Evolutionary conservation across 2,329 filamentous ascomycete species (phyloP), one percentile per base, ranked within the genome.

Genomic region (Botrytis pseudocinerea): DNA sequence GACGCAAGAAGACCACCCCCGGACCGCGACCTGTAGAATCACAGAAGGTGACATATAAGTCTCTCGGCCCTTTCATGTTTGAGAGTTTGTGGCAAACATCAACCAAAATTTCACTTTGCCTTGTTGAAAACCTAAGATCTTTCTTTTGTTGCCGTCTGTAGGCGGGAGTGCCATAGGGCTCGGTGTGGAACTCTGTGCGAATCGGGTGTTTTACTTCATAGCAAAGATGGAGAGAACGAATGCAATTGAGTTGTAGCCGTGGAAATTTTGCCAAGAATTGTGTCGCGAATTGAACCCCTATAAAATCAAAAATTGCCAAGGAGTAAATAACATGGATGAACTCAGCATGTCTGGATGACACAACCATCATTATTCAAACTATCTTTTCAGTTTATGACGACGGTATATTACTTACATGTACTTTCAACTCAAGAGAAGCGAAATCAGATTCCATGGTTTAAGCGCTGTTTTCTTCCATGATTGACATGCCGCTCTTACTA

Each of bases 161-260:
- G 2, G 6, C 51, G 14, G 12, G 51, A 6, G 25, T 8, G n/a
- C 6, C 12, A 6, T 54, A 7, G 51, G 51, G n/a, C n/a, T 18
- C 51, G 2, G 1, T 16, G 51, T 54, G n/a, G 16, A 44, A 44
- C 14, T 2, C 14, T 28, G 10, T 28, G 51, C 8, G 6, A 46
- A 54, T 0, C 2, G 25, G n/a, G n/a, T 54, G n/a, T 14, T 16
- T 2, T 54, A 54, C 1, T 1, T n/a, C 1, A 2, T 28, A 25
- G 2, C 12, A 54, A 28, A 54, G 3, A 4, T 14, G 51, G 51
- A 54, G 51, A 28, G 12, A 18, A 1, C n/a, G n/a, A 54, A 54
- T n/a, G 2, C n/a, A 2, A 18, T 18, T 4, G 16, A 28, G 14
- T 18, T 28, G 25, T 18, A 28, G 12, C n/a, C 18, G n/a, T 54